These are phyloP conservation scores for Cornus florida DNA, from an alignment of 148 eudicot species.

Conservation along the genomic window DNA sequence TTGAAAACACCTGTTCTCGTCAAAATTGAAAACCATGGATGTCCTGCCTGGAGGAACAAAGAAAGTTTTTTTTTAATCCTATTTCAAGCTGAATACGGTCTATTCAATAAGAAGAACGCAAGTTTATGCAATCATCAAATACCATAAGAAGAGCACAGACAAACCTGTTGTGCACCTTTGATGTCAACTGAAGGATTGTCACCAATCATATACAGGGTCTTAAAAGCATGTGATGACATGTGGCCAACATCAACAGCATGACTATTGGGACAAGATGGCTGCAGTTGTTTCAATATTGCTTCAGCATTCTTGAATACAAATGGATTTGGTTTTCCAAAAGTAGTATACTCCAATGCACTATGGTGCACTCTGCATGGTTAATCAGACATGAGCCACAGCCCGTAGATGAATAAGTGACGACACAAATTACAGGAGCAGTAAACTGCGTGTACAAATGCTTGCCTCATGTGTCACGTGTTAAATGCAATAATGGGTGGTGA, in stretches of 20 bases:
- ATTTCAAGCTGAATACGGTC: neutral
- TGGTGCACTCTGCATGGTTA: conserved; percentile 41
- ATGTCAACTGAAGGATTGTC: conserved; percentile 61
- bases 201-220: conserved; percentile 56
- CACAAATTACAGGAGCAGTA: neutral
- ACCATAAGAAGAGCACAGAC: conserved; percentile 7
- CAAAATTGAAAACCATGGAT: conserved; percentile 58
- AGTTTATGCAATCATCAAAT: neutral
- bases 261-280: conserved; percentile 19
- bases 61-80: neutral
- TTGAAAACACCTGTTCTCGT: conserved; percentile 55
- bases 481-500: neutral
- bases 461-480: neutral
- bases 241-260: neutral
- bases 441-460: neutral
- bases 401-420: neutral
- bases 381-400: neutral
- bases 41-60: conserved; percentile 37
- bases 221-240: conserved; percentile 24
- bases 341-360: conserved; percentile 39
- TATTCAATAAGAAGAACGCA: neutral
- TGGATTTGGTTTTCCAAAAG: conserved; percentile 58
- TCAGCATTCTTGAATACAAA: conserved; percentile 53
- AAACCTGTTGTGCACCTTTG: conserved; percentile 54
- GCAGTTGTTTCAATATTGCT: conserved; percentile 35